Evolutionary conservation across 2,329 filamentous ascomycete genomes (phyloP).

Genomic region (Aureobasidium sp.): DNA sequence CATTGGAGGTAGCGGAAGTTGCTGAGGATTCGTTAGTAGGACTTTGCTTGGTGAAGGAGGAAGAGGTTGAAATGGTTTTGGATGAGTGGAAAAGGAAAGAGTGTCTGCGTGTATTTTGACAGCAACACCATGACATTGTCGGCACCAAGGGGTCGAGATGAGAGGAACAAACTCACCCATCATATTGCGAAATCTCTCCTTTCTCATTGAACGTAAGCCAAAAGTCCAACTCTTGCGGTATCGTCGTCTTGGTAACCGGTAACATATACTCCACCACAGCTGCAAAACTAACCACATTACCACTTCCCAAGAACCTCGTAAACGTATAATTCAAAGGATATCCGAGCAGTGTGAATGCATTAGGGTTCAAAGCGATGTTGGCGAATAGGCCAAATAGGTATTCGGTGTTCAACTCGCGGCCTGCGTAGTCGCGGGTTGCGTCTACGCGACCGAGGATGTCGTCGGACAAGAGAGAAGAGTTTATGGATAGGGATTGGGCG

Average conservation of each 20-base stretch:
- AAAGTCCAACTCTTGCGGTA: neutral
- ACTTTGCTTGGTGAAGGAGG: neutral
- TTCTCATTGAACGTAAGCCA: neutral
- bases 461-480: neutral
- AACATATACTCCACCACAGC: neutral
- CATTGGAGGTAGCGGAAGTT: neutral
- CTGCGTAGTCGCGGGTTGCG: neutral
- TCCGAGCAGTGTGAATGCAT: neutral
- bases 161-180: neutral
- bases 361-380: slow-evolving; percentile 3
- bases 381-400: neutral
- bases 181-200: slow-evolving; percentile 1
- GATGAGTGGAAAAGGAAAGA: too few species aligned
- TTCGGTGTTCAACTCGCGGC: slow-evolving; percentile 3
- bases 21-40: neutral
- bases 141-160: neutral
- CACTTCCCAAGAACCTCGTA: neutral
- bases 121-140: too few species aligned
- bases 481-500: neutral
- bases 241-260: neutral
- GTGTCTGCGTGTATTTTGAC: too few species aligned
- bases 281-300: neutral
- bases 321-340: slow-evolving; percentile 2
- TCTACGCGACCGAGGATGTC: slow-evolving; percentile 3
- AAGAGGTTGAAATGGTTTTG: too few species aligned